Evolutionary conservation across 805 yeast species (phyloP).

Genomic region (Clavispora phyllophila): DNA sequence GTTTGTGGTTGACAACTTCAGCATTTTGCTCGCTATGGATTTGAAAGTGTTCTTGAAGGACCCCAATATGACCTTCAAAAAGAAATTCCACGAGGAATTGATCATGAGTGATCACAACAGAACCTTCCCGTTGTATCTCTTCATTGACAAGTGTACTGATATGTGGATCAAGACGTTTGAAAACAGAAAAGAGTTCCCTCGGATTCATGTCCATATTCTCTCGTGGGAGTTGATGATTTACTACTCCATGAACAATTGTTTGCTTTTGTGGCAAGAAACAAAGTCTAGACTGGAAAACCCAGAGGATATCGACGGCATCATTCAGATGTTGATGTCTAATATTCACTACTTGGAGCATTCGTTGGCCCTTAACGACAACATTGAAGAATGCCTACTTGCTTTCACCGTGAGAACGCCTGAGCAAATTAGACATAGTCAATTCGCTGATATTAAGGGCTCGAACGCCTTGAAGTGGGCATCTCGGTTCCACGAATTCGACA

Average conservation of each 20-base stretch:
- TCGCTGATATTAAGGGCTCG: conserved; percentile 33
- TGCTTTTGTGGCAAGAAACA: conserved; percentile 63
- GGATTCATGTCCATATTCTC: conserved; percentile 36
- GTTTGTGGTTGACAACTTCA: conserved; percentile 40
- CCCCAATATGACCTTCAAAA: conserved; percentile 56
- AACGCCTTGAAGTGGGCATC: conserved; percentile 41
- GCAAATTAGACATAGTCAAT: conserved; percentile 51
- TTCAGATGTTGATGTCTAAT: conserved; percentile 37
- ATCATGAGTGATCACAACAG: conserved; percentile 51
- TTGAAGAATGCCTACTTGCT: conserved; percentile 44
- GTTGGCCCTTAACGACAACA: conserved; percentile 15
- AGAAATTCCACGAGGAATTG: conserved; percentile 58
- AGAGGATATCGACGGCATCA: conserved; percentile 49
- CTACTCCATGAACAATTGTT: conserved; percentile 50
- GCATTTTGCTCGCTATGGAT: conserved; percentile 50
- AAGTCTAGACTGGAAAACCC: conserved; percentile 39
- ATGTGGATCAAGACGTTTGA: conserved; percentile 34
- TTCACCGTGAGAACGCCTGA: conserved; percentile 40
- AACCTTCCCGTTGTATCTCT: conserved; percentile 46
- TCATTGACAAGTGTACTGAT: conserved; percentile 30
- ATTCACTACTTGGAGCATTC: conserved; percentile 25
- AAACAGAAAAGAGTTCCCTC: conserved; percentile 27
- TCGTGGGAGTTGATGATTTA: conserved; percentile 54
- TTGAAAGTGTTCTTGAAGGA: conserved; percentile 50
- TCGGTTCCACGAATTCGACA: conserved; percentile 45